Base-by-base conservation (phyloP, 352 stramenopile genomes). In the Pythium guiyangense region DNA sequence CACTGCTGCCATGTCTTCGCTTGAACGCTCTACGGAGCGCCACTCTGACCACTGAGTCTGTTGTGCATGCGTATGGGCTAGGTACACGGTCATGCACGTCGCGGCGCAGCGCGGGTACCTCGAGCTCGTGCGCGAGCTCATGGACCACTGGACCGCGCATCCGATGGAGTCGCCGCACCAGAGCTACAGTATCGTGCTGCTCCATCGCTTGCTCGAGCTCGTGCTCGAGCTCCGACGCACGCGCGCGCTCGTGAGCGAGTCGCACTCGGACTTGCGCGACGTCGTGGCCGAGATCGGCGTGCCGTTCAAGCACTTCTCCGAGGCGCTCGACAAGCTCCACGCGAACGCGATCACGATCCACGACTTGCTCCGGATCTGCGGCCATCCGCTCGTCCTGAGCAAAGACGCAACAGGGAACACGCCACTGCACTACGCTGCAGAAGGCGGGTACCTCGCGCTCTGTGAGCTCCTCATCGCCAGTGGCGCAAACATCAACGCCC, bases 31-130 rank as follows among this genome's bases (percentile, higher is more conserved):
- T 22, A 22, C 22, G 22, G 22, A 22, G 22, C 22, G 22, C 22
- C 22, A 22, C 22, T 22, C 22, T 22, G 22, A 22, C 22, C 22
- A 22, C 22, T 22, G 22, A 22, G 22, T 22, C 22, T 22, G 22
- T 22, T 22, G 22, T 22, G 22, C 22, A 29, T 29, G 10, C 34
- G 12, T 35, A 22, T 34, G 20, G n/a, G 22, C 26, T 64, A 86
- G 78, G 44, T 69, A 77, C 44, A 90, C 78, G 0, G 74, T 64
- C 6, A 64, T 72, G 18, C 83, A 91, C 43, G 80, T 73, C 0
- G 78, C 79, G 5, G 71, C 78, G 12, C 83, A 92, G 58, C 73
- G 83, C n/a, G 83, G 83, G 29, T 92, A 92, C 57, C 74, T 71
- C 5, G 71, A 85, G 20, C 66, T 92, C 12, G 67, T 73, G n/a